Conservation (phyloP, 2,329 filamentous ascomycete genomes). For the Talaromyces albobiverticillius region DNA sequence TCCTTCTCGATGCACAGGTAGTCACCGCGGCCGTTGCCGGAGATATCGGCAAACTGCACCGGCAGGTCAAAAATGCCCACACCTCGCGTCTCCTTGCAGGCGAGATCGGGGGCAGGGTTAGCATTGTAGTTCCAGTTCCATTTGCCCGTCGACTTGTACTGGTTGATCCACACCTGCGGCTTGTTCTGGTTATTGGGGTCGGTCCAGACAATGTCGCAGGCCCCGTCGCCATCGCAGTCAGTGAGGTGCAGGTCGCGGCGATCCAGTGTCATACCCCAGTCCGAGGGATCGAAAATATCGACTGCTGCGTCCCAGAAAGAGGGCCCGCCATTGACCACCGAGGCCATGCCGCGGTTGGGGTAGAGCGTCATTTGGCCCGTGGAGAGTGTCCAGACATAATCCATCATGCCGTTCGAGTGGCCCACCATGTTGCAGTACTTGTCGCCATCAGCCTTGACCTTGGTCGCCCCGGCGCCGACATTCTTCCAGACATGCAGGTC, state of each 20-base stretch:
- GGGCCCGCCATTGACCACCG: background rate
- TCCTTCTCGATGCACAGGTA: background rate
- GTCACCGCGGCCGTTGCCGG: background rate
- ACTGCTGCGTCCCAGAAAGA: background rate
- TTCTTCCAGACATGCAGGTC: background rate
- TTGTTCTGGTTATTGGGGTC: background rate
- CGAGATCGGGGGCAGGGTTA: background rate
- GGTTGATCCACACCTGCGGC: background rate
- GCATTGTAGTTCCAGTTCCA: background rate
- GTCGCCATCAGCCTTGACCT: background rate
- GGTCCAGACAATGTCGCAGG: background rate
- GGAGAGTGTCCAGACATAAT: background rate
- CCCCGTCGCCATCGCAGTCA: background rate
- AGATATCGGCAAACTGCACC: background rate
- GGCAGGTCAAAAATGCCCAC: background rate
- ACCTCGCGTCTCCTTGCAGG: background rate
- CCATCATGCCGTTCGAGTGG: background rate
- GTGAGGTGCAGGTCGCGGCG: background rate
- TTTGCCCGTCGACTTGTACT: background rate
- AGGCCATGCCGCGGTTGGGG: background rate
- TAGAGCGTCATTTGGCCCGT: background rate
- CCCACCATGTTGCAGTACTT: background rate
- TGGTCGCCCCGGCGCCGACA: background rate
- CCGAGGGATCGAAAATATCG: background rate
- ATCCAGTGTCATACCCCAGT: background rate